phyloP scores from a whole-genome alignment of 305 asterid genomes.

The Solanum chacoense region DNA sequence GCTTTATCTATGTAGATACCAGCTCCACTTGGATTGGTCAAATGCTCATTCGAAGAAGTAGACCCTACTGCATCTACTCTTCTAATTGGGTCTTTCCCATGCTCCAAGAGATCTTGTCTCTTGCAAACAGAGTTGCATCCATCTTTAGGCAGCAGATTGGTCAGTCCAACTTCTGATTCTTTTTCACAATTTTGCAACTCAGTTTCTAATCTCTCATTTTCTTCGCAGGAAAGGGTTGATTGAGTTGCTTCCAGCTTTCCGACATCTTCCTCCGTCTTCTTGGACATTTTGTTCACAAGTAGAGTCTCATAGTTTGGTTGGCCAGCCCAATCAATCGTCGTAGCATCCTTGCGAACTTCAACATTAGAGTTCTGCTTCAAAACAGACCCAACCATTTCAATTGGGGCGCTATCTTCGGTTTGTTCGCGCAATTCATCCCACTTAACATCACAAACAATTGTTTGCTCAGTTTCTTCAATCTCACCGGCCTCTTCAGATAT shows the following conservation, averaged over 20 bases:
- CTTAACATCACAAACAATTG: slow-evolving; percentile 17
- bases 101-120: slow-evolving; percentile 24
- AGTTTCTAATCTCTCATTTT: slow-evolving; percentile 16
- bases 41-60: slow-evolving; percentile 16
- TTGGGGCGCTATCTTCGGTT: slow-evolving; percentile 21
- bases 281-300: slow-evolving; percentile 8
- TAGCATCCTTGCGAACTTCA: slow-evolving; percentile 18
- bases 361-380: slow-evolving; percentile 2
- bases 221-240: slow-evolving; percentile 22
- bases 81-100: slow-evolving; percentile 7
- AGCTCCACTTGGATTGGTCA: slow-evolving; percentile 19
- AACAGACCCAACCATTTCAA: slow-evolving; percentile 18
- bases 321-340: slow-evolving; percentile 19
- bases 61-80: not conserved
- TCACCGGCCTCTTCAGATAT: slow-evolving; percentile 16
- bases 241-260: slow-evolving; percentile 20
- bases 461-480: slow-evolving; percentile 10
- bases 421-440: slow-evolving; percentile 23
- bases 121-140: slow-evolving; percentile 17
- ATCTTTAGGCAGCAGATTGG: slow-evolving; percentile 23
- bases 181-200: slow-evolving; percentile 10
- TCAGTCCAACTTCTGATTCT: slow-evolving; percentile 17
- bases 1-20: slow-evolving; percentile 19
- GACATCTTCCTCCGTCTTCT: slow-evolving; percentile 16
- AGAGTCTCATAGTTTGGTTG: slow-evolving; percentile 6